phyloP scores from a whole-genome alignment of 202 grass and related monocot genomes.

The Carex arenaria region DNA sequence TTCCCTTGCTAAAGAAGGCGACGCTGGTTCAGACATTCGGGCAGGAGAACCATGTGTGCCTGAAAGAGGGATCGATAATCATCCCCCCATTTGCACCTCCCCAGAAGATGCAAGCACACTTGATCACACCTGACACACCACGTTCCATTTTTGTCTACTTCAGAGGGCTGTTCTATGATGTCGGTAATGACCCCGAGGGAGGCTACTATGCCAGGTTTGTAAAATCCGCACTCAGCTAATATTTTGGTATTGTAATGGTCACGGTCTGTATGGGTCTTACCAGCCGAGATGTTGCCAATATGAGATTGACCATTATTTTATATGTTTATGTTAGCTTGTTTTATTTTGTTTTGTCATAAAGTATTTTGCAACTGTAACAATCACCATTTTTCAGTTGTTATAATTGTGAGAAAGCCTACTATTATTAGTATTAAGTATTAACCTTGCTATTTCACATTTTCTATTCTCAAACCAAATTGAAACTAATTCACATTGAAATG shows the following conservation, averaged over 20 bases:
- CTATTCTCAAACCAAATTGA: neutral
- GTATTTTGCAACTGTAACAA: too few species aligned
- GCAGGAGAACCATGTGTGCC: conserved; percentile 89
- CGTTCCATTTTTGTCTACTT: conserved; percentile 91
- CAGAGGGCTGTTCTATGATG: conserved; percentile 77
- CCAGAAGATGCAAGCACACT: conserved; percentile 93
- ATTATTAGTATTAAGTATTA: neutral
- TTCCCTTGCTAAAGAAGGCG: conserved; percentile 56
- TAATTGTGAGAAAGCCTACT: neutral
- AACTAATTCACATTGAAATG: neutral
- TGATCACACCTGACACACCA: conserved; percentile 80
- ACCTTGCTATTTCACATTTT: neutral
- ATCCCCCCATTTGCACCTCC: conserved; percentile 92
- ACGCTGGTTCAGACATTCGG: conserved; percentile 96
- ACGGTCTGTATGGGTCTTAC: neutral
- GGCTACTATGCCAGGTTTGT: conserved; percentile 79
- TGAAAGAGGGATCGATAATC: conserved; percentile 85
- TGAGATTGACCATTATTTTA: neutral
- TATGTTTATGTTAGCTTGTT: neutral
- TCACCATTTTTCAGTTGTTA: neutral
- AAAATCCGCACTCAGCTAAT: neutral
- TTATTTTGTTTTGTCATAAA: too few species aligned
- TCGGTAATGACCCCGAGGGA: conserved; percentile 86
- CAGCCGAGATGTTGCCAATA: too few species aligned
- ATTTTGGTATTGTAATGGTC: conserved; percentile 1